A percentile compares a stretch with the other conserved stretches of the same genome.
Evolutionary conservation across 805 yeast genomes (phyloP).

Genomic region (Candida adriatica): DNA sequence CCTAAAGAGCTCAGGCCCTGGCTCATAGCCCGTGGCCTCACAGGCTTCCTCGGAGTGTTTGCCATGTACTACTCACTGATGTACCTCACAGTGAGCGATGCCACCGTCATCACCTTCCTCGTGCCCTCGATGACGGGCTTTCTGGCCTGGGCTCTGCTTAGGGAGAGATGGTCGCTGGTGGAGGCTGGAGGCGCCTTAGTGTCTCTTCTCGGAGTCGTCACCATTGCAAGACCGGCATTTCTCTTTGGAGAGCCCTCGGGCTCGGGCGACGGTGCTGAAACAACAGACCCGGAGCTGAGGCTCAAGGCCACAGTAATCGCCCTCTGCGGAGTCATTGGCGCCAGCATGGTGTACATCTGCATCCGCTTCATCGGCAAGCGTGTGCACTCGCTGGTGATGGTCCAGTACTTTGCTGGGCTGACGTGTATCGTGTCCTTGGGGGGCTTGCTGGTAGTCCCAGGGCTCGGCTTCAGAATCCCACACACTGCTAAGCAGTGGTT

Average conservation of each 20-base stretch:
- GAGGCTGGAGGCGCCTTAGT: slow-evolving; percentile 66
- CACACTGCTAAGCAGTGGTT: slow-evolving; percentile 59
- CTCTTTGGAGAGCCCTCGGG: slow-evolving; percentile 43
- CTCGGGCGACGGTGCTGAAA: slow-evolving; percentile 19
- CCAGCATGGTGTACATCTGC: slow-evolving; percentile 60
- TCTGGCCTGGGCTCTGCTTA: slow-evolving; percentile 58
- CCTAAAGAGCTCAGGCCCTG: slow-evolving; percentile 48
- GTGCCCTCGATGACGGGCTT: slow-evolving; percentile 73
- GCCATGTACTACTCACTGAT: slow-evolving; percentile 69
- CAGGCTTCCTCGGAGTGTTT: slow-evolving; percentile 78
- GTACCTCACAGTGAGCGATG: slow-evolving; percentile 73
- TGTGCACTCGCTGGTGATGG: slow-evolving; percentile 78
- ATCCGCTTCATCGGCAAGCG: slow-evolving; percentile 69
- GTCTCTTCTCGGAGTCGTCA: slow-evolving; percentile 68
- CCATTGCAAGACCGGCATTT: slow-evolving; percentile 78
- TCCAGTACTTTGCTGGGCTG: slow-evolving; percentile 64
- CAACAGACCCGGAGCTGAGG: slow-evolving; percentile 44
- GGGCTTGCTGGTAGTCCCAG: slow-evolving; percentile 50
- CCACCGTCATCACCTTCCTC: slow-evolving; percentile 72
- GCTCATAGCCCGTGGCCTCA: slow-evolving; percentile 54
- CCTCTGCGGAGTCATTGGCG: slow-evolving; percentile 61
- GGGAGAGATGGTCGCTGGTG: slow-evolving; percentile 56
- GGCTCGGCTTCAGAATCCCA: slow-evolving; percentile 55
- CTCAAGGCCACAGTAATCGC: slow-evolving; percentile 60
- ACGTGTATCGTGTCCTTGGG: slow-evolving; percentile 48